Conservation (phyloP, 1,139 yeast species). For the Suhomyces panamericanus region DNA sequence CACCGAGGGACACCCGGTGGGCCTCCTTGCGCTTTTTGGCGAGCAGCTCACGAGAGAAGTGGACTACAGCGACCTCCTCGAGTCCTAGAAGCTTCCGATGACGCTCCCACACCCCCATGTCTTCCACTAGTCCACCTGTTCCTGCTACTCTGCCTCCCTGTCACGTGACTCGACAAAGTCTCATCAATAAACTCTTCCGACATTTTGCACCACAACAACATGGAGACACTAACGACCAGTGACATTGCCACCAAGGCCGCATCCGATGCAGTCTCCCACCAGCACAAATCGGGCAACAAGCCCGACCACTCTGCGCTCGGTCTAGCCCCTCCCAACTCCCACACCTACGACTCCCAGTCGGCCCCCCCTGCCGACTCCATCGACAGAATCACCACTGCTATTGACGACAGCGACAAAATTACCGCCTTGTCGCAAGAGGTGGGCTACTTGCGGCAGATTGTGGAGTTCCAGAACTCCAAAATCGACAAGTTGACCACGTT, state of each 20-base stretch:
- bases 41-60: conserved; percentile 11
- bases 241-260: conserved; percentile 6
- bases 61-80: conserved; percentile 2
- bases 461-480: conserved; percentile 41
- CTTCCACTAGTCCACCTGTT: not conserved
- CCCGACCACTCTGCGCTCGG: conserved; percentile 2
- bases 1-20: conserved; percentile 48
- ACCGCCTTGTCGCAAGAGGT: conserved; percentile 33
- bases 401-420: conserved; percentile 25
- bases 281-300: conserved; percentile 8
- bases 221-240: conserved; percentile 8
- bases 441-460: conserved; percentile 36
- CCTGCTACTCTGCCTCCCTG: too few species aligned
- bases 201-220: conserved; percentile 13
- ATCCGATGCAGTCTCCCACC: conserved; percentile 4
- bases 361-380: conserved; percentile 11
- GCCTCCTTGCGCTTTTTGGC: conserved; percentile 64
- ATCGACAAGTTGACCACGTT: conserved; percentile 41
- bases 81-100: not conserved
- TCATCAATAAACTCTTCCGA: conserved; percentile 12
- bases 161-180: conserved; percentile 12
- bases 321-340: conserved; percentile 1
- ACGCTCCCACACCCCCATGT: not conserved
- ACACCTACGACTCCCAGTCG: conserved; percentile 4
- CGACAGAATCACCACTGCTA: conserved; percentile 18